These are phyloP conservation scores for Balamuthia mandrillaris DNA, from an alignment of 208 protist genomes.

Conservation along the genomic window DNA sequence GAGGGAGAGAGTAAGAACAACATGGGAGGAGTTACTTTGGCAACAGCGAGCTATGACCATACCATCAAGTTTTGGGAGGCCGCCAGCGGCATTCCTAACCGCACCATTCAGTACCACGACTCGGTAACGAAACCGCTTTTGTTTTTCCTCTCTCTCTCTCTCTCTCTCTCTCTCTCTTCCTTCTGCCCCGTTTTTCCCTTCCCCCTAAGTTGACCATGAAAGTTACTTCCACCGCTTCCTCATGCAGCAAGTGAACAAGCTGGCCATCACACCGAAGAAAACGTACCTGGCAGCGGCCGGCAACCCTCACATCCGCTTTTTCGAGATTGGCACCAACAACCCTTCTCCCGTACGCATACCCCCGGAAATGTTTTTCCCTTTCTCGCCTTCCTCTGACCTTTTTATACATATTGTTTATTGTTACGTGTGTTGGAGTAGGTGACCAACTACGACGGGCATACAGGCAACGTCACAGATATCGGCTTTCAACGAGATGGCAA, in stretches of 20 bases:
- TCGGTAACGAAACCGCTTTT: constrained; percentile 45
- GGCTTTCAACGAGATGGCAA: constrained; percentile 80
- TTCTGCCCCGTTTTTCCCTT: constrained; percentile 24
- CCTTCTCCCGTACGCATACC: constrained; percentile 49
- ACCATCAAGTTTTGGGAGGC: constrained; percentile 85
- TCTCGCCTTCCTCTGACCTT: not conserved
- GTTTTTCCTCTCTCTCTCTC: not conserved
- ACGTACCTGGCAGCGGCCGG: constrained; percentile 73
- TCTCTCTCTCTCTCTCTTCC: not conserved
- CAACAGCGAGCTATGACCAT: constrained; percentile 80
- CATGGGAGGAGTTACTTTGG: constrained; percentile 50
- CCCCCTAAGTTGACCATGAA: not conserved
- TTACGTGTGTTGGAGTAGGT: constrained; percentile 42
- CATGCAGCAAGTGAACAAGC: constrained; percentile 81
- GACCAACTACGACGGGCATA: constrained; percentile 75
- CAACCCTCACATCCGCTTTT: constrained; percentile 74
- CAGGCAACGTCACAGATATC: constrained; percentile 76
- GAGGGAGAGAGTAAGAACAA: no score
- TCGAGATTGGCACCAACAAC: constrained; percentile 65
- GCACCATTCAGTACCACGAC: constrained; percentile 74
- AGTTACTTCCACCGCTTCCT: constrained; percentile 35
- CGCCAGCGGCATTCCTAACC: constrained; percentile 69
- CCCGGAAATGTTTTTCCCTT: not conserved
- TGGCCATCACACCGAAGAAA: constrained; percentile 79
- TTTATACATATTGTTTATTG: not conserved